A percentile compares a stretch with the other conserved stretches of the same genome.
Conservation (phyloP, 208 protist genomes). For the Trichomonas tenax region DNA sequence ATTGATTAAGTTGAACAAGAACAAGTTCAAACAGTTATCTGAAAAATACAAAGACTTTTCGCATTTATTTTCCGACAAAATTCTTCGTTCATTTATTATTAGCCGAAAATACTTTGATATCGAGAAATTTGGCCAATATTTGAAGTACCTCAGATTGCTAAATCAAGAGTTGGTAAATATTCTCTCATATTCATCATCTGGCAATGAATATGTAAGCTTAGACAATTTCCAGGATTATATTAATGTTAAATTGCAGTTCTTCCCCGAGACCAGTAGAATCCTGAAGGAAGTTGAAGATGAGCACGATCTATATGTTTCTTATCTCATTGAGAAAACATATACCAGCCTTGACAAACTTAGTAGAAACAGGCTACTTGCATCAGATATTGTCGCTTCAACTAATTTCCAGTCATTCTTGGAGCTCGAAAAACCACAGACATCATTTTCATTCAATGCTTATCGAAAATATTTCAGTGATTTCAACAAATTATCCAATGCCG, state of each 20-base stretch:
- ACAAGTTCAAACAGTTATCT: background rate
- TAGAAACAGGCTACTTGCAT: background rate
- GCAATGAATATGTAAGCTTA: background rate
- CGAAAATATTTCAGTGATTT: background rate
- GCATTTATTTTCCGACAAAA: background rate
- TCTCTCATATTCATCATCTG: background rate
- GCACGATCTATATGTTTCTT: background rate
- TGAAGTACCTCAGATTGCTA: background rate
- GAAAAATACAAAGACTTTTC: background rate
- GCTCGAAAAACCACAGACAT: background rate
- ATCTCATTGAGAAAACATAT: background rate
- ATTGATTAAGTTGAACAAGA: background rate
- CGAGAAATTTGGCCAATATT: background rate
- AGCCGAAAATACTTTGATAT: background rate
- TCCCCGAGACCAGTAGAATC: background rate
- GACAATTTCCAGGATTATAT: background rate
- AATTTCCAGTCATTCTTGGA: background rate
- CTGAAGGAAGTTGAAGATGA: background rate
- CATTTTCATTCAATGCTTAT: background rate
- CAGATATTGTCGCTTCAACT: background rate
- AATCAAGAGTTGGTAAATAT: background rate
- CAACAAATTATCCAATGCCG: background rate
- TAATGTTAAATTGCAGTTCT: background rate
- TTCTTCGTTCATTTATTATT: background rate
- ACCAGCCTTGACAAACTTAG: background rate